Percentiles rank a stretch among this genome's conserved stretches.
phyloP scores from a whole-genome alignment of 768 basidiomycete species.

The Suillus bovinus region DNA sequence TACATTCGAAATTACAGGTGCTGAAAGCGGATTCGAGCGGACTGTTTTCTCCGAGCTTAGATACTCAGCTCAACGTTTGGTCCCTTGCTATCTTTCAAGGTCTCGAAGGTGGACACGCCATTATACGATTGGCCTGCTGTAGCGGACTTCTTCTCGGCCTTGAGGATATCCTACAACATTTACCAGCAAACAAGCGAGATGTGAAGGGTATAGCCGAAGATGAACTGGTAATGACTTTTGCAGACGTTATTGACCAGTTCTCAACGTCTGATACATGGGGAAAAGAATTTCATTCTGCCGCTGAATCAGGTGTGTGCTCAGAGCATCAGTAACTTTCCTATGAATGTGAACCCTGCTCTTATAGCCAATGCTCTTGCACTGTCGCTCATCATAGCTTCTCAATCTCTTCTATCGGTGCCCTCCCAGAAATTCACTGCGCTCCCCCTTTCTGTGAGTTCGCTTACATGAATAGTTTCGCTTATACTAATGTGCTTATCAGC shows the following conservation, averaged over 20 bases:
- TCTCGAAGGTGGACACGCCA: constrained; percentile 63
- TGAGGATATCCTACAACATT: constrained; percentile 45
- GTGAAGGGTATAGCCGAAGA: constrained; percentile 54
- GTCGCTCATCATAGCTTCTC: constrained; percentile 57
- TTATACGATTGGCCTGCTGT: constrained; percentile 60
- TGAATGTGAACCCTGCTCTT: constrained; percentile 8
- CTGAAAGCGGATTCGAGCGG: constrained; percentile 30
- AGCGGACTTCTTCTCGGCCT: constrained; percentile 67
- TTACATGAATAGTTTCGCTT: constrained; percentile 21
- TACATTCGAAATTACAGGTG: constrained; percentile 27
- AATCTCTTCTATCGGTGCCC: constrained; percentile 56
- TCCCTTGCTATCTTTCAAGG: constrained; percentile 51
- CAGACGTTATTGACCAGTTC: constrained; percentile 72
- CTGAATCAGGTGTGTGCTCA: constrained; percentile 38
- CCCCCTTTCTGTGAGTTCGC: constrained; percentile 49
- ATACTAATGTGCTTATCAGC: constrained; percentile 11
- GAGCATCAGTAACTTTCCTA: not conserved
- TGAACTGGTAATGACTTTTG: constrained; percentile 66
- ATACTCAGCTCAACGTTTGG: constrained; percentile 52
- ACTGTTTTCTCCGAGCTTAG: constrained; percentile 35
- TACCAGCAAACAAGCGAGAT: constrained; percentile 31
- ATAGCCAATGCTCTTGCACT: constrained; percentile 44
- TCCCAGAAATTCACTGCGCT: constrained; percentile 57
- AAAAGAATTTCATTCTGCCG: constrained; percentile 61
- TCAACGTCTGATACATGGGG: constrained; percentile 53